These are phyloP conservation scores for Russula vinacea DNA, from an alignment of 768 basidiomycete genomes.

Conservation along the genomic window DNA sequence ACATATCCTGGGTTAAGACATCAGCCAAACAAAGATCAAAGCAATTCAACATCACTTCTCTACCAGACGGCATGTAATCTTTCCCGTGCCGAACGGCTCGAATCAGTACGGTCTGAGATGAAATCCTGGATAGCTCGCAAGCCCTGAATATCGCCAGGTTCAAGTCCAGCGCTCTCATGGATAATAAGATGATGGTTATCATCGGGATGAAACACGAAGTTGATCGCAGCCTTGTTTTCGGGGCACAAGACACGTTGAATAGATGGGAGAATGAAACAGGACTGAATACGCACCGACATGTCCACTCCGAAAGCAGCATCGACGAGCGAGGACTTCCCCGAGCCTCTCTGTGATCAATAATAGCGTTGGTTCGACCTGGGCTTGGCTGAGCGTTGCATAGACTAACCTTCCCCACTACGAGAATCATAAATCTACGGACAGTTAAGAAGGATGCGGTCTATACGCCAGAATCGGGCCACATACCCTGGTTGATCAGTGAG, in stretches of 20 bases:
- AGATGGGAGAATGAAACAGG: not conserved
- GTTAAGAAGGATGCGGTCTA: not conserved
- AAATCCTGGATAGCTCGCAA: constrained; percentile 9
- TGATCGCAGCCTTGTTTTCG: too few species aligned
- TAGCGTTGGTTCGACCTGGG: not conserved
- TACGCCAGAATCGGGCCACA: not conserved
- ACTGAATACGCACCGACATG: not conserved
- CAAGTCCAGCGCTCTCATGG: not conserved
- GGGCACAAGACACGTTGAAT: not conserved
- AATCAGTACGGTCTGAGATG: not conserved
- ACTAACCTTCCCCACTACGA: not conserved
- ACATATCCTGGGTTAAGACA: not conserved
- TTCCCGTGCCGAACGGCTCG: not conserved
- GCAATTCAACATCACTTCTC: too few species aligned
- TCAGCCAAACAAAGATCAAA: not conserved
- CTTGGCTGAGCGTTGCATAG: not conserved
- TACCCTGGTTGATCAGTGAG: not conserved
- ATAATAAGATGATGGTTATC: constrained; percentile 7
- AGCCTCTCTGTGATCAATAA: not conserved
- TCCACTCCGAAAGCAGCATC: not conserved
- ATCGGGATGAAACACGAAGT: not conserved
- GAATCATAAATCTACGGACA: constrained; percentile 5
- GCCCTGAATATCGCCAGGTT: not conserved
- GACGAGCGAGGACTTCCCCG: constrained; percentile 8
- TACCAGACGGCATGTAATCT: constrained; percentile 15